phyloP scores from a whole-genome alignment of 2,329 filamentous ascomycete genomes.

The Blastomyces emzantsi region DNA sequence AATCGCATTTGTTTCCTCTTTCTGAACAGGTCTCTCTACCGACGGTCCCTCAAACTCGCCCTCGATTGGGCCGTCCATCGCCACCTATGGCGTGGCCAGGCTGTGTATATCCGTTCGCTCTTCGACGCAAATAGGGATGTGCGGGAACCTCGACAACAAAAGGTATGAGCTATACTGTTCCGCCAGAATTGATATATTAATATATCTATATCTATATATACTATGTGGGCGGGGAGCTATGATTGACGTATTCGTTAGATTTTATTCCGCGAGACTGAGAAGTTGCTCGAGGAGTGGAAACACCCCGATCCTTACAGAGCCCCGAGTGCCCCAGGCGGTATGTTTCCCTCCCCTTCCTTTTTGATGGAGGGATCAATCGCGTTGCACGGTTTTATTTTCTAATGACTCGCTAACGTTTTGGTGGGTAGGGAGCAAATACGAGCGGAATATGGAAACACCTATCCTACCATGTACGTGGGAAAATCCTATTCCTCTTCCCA shows the following conservation, averaged over 20 bases:
- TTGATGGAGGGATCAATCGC: background rate
- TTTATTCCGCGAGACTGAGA: constrained; percentile 79
- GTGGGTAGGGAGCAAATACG: constrained; percentile 76
- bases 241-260: constrained; percentile 45
- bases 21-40: constrained; percentile 60
- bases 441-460: constrained; percentile 78
- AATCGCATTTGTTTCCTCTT: background rate
- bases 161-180: constrained; percentile 47
- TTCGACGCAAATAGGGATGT: constrained; percentile 91
- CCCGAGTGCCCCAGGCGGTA: constrained; percentile 90
- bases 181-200: background rate
- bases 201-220: background rate
- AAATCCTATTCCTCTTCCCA: background rate
- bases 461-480: constrained; percentile 65
- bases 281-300: constrained; percentile 85
- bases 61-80: constrained; percentile 94
- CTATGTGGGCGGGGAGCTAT: background rate
- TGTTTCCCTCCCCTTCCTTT: constrained; percentile 20
- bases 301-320: constrained; percentile 88
- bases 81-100: constrained; percentile 89
- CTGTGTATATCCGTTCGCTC: constrained; percentile 85
- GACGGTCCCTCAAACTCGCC: constrained; percentile 82
- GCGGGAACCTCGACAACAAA: constrained; percentile 73
- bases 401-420: constrained; percentile 4
- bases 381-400: background rate